These are phyloP conservation scores for Cylindrodendrum hubeiense DNA, from an alignment of 2,329 filamentous ascomycete species.

Conservation along the genomic window DNA sequence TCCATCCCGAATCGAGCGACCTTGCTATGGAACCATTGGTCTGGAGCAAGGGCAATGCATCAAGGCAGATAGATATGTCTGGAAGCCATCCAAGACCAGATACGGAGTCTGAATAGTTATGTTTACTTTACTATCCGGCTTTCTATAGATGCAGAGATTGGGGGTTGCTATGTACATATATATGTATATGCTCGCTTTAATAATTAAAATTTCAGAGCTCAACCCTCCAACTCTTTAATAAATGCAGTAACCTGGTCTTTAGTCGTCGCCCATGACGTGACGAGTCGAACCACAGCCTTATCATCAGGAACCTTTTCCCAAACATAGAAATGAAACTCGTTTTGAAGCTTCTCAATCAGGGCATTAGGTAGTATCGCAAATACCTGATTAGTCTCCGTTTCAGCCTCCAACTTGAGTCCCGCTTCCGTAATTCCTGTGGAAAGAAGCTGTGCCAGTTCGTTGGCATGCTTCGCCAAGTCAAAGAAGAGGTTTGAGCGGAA, in stretches of 20 bases:
- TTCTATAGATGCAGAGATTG: neutral
- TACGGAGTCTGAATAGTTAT: neutral
- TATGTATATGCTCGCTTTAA: neutral
- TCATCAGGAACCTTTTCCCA: neutral
- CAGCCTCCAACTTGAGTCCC: neutral
- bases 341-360: neutral
- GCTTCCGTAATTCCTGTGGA: neutral
- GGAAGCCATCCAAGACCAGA: neutral
- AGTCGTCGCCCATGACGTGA: neutral
- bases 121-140: neutral
- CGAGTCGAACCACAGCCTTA: neutral
- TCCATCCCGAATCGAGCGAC: slow-evolving; percentile 30
- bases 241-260: neutral
- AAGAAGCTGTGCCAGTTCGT: neutral
- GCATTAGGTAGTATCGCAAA: neutral
- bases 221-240: neutral
- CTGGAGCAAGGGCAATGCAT: slow-evolving; percentile 30
- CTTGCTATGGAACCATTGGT: slow-evolving; percentile 26
- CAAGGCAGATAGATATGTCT: slow-evolving; percentile 20
- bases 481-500: neutral
- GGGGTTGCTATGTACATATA: no score
- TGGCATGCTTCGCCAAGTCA: neutral
- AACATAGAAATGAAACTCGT: neutral
- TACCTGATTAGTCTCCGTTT: neutral
- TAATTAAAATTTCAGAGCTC: neutral